Percentiles rank a stretch among this genome's conserved stretches.
Conservation (phyloP, 2,329 filamentous ascomycete genomes). For the Trichoderma guizhouense region DNA sequence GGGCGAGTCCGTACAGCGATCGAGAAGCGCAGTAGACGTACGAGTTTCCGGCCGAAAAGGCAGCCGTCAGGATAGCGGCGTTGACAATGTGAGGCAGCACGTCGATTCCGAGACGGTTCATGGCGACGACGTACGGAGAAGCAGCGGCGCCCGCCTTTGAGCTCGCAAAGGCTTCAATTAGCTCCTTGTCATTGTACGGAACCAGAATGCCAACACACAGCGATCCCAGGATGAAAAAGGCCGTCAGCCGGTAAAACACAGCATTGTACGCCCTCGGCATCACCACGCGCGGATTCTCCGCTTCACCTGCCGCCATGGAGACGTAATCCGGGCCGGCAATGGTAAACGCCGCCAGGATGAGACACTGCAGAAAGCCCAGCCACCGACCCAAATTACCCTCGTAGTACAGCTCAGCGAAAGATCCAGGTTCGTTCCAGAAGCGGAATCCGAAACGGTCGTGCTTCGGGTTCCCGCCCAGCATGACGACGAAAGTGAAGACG, state of each 20-base stretch:
- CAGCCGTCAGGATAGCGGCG: conserved; percentile 65
- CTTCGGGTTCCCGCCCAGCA: conserved; percentile 77
- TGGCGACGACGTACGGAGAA: conserved; percentile 65
- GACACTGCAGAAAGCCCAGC: conserved; percentile 71
- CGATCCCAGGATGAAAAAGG: conserved; percentile 73
- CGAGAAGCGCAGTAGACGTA: conserved; percentile 63
- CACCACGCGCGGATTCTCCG: conserved; percentile 64
- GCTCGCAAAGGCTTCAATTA: conserved; percentile 57
- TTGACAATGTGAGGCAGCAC: conserved; percentile 70
- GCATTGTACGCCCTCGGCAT: conserved; percentile 74
- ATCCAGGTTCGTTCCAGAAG: conserved; percentile 64
- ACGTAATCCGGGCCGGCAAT: conserved; percentile 68
- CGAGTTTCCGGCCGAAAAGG: conserved; percentile 65
- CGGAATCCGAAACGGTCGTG: conserved; percentile 69
- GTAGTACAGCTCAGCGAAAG: conserved; percentile 65
- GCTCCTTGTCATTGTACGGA: conserved; percentile 61
- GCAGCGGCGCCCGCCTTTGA: conserved; percentile 64
- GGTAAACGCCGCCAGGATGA: conserved; percentile 68
- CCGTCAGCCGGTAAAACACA: conserved; percentile 73
- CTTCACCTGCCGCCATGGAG: conserved; percentile 66
- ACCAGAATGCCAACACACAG: conserved; percentile 70
- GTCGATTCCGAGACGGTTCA: conserved; percentile 61
- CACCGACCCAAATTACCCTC: conserved; percentile 66
- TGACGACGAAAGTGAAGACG: conserved; percentile 75
- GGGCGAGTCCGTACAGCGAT: conserved; percentile 64